Conservation (phyloP, 2,329 filamentous ascomycete species). For the Fusarium sp. region DNA sequence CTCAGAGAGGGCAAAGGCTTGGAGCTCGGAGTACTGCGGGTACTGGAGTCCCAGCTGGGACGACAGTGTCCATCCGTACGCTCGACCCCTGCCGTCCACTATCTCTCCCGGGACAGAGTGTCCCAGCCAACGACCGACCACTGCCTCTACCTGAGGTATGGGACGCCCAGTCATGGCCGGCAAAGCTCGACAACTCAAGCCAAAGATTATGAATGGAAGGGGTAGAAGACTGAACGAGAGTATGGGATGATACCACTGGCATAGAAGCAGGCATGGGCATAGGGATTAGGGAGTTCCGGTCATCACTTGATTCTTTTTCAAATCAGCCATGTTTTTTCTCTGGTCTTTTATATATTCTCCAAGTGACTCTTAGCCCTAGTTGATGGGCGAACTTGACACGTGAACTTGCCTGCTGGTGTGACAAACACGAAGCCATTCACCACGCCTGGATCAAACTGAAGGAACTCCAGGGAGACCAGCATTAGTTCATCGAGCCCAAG, state of each 20-base stretch:
- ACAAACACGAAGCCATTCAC: not conserved
- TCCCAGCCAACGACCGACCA: not conserved
- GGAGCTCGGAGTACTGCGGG: not conserved
- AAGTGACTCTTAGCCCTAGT: not conserved
- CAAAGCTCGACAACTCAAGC: not conserved
- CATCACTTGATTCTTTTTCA: not conserved
- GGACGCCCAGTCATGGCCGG: too few relatives aligned
- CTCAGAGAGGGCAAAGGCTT: not conserved
- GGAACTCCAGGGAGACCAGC: not conserved
- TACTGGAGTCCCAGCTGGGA: constrained; percentile 1
- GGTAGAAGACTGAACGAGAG: not conserved
- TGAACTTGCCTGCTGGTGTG: not conserved
- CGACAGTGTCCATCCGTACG: not conserved
- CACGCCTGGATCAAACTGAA: not conserved
- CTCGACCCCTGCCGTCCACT: not conserved
- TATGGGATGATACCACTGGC: not conserved
- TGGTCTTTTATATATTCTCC: not conserved
- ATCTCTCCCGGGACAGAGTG: not conserved
- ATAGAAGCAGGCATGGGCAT: not conserved
- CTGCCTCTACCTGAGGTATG: not conserved
- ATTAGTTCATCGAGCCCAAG: not conserved
- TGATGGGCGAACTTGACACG: not conserved
- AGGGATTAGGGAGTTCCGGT: not conserved
- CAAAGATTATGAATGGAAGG: not conserved
- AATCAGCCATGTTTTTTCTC: not conserved